Base-by-base conservation (phyloP, 2,329 filamentous ascomycete species). In the Didymella pomorum region DNA sequence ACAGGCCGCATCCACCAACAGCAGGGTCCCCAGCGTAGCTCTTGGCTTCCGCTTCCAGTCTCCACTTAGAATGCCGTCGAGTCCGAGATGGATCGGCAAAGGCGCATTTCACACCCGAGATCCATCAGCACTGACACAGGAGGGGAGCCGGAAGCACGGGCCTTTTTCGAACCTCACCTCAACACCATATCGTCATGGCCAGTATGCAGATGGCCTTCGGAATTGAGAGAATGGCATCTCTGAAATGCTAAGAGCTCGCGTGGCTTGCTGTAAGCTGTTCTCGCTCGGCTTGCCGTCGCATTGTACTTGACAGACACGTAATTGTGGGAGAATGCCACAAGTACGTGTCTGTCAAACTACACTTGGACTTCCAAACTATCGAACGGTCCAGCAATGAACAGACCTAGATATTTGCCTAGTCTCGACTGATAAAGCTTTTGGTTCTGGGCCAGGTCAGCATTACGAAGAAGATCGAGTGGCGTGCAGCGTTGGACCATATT, bases 1-100 rank as follows among this genome's bases (percentile, higher is more conserved):
- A 58, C 50, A 50, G 26, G 39, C 21, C 46, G 39, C 20, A 39
- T 42, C 21, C 23, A 29, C 44, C 18, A 50, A 18, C 26, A 39
- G 33, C 31, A 33, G 66, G 68, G 64, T 73, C 69, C 69, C 70
- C 65, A 68, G 62, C 53, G 46, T 52, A 56, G 55, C 25, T 26
- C 21, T 51, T 60, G 52, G 52, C 60, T 51, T 37, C 35, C 43
- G 25, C 28, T 46, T 44, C 35, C n/a, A 50, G 29, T 43, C 57
- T 60, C 57, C 52, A 47, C 52, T 39, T 6, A 43, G 46, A 43
- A 16, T 45, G 23, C 47, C 47, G 58, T 46, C 53, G 61, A 60
- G 56, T 67, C 69, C 69, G 71, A 64, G 51, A 53, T 41, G 31
- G 56, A 53, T 50, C 56, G 56, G 56, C 50, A 58, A 54, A 29